phyloP scores from a whole-genome alignment of 352 stramenopile species.

The Phytophthora rubi region DNA sequence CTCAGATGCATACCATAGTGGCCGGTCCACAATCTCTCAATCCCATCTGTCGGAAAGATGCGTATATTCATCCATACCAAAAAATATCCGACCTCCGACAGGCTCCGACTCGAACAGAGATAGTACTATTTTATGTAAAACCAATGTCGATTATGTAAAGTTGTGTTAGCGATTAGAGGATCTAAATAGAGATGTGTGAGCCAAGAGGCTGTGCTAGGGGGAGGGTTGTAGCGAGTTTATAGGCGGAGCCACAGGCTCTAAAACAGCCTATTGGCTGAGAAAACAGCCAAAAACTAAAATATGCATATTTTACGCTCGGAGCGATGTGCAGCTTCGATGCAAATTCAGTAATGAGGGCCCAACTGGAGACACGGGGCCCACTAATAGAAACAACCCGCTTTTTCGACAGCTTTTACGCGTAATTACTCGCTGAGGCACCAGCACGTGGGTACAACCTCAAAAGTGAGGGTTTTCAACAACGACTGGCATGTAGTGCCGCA shows the following conservation, averaged over 20 bases:
- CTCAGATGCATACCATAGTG: too few relatives aligned
- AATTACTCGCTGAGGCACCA: not conserved
- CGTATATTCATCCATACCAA: not conserved
- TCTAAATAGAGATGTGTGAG: not conserved
- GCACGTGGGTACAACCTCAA: not conserved
- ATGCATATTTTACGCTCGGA: not conserved
- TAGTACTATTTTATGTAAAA: not conserved
- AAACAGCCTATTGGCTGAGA: not conserved
- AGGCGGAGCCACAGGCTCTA: not conserved
- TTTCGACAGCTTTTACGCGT: slow-evolving; percentile 1
- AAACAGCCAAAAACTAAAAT: not conserved
- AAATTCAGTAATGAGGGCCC: not conserved
- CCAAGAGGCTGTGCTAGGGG: not conserved
- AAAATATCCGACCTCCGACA: not conserved
- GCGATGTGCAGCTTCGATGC: not conserved
- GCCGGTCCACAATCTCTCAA: too few relatives aligned
- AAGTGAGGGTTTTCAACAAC: not conserved
- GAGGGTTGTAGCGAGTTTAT: not conserved
- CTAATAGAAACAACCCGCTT: not conserved
- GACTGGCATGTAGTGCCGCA: not conserved
- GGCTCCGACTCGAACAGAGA: not conserved
- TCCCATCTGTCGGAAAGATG: too few relatives aligned
- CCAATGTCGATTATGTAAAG: not conserved
- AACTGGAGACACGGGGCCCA: not conserved
- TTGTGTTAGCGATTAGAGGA: not conserved